Base-by-base conservation (phyloP, 176 grass and related monocot genomes). In the maize (Zea mays) region DNA sequence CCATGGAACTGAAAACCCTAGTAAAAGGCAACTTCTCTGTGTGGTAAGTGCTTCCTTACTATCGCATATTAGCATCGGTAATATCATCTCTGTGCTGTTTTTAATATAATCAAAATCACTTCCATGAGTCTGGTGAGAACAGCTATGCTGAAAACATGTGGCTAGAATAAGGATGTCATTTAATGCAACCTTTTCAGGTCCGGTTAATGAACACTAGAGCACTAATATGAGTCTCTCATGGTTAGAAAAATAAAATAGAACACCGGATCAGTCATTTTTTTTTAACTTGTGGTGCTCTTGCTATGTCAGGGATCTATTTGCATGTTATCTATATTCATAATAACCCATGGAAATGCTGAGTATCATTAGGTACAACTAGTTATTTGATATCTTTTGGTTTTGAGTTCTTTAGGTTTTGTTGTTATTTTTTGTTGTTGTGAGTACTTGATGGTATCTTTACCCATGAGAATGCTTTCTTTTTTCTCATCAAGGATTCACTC, bases 1-100 rank as follows among this genome's bases (percentile, higher is more conserved):
- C 59, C 83, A 83, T 59, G 85, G 79, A 12, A 39, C 83, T 85
- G 93, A 97, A 80, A 97, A 93, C 84, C 86, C 87, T 84, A 86
- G 93, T 45, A 97, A 93, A 88, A 93, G 88, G 52, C 90, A 93
- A 45, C 93, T 97, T 48, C 90, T 97, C 36, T 97, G 90, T 77
- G 93, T 97, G 77, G 93, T 97, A 78, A 19, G 48, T 66, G 10
- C 62, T 62, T 73, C 21, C 67, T 19, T 47, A 65, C 51, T 82
- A 42, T 19, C 44, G 15, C 5, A 4, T 62, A 15, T 19, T 75
- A 62, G 48, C 36, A 55, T 40, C 37, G 15, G 16, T 62, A 54
- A 57, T 36, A 63, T 46, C 3, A 55, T 69, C 67, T 9, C n/a
- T 73, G 27, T 62, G 37, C 46, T 82, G 48, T 48, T 81, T 72